These are phyloP conservation scores for Paratinospora sagittata DNA, from an alignment of 164 flowering plant species.

Conservation along the genomic window DNA sequence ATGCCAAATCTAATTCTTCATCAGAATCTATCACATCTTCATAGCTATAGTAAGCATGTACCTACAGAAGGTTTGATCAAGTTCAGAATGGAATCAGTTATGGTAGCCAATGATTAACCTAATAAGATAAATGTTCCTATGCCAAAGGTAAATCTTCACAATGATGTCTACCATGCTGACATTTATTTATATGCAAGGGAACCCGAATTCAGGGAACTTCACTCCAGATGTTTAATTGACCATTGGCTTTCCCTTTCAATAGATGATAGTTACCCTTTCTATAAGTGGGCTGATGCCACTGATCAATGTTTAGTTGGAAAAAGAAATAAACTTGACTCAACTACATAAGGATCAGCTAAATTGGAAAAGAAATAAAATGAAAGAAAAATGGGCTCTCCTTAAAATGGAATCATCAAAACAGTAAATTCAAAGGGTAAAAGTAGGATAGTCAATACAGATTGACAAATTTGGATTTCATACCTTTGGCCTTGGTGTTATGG, in stretches of 20 bases:
- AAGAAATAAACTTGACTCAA: too few species aligned
- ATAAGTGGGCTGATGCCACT: background rate
- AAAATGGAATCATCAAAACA: background rate
- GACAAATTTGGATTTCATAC: constrained; percentile 28
- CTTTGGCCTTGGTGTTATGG: constrained; percentile 77
- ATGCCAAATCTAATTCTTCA: constrained; percentile 70
- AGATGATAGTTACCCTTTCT: background rate
- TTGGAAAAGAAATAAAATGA: background rate
- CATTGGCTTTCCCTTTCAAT: background rate
- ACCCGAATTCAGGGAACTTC: too few species aligned
- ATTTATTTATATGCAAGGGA: background rate
- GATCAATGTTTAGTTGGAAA: background rate
- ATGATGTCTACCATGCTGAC: background rate
- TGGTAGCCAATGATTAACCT: background rate
- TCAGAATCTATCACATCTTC: constrained; percentile 85
- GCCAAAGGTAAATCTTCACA: background rate
- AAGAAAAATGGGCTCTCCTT: background rate
- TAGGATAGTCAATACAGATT: background rate
- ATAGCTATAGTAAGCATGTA: constrained; percentile 58
- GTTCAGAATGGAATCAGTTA: constrained; percentile 2
- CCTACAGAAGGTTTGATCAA: constrained; percentile 42
- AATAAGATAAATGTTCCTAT: background rate
- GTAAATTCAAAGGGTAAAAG: background rate
- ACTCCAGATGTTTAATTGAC: too few species aligned
- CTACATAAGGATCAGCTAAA: too few species aligned